Base-by-base conservation (phyloP, 176 grass and related monocot species). In the Stipa capillata region DNA sequence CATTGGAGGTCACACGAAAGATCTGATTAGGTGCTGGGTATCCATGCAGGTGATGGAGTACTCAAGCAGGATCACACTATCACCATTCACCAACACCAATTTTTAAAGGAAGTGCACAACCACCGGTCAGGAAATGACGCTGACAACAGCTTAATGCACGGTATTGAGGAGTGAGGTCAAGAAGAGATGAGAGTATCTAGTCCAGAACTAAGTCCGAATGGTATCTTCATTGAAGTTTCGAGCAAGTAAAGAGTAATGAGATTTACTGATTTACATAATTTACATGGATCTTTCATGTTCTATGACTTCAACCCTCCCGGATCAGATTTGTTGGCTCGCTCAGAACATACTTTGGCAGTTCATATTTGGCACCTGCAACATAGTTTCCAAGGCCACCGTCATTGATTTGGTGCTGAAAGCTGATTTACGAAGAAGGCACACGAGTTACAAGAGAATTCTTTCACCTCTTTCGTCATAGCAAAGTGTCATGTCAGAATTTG, bases 381-480 rank as follows among this genome's bases (percentile, higher is more conserved):
- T 11, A 68, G 57, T 33, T 68, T 79, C 37, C 45, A 80, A 59
- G 40, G 51, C 4, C 25, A 72, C n/a, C n/a, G n/a, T 79, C 13
- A 53, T 25, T 25, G 53, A 57, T 74, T 57, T 53, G 39, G 13
- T 59, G 18, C 23, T 34, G 24, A 33, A 64, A 76, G 51, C 74
- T 57, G 36, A 32, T 5, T 68, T 28, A 17, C 44, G 28, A 16
- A 27, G 87, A 80, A 20, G 25, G 70, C 6, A 11, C 15, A 64
- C 7, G 8, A 57, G 76, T 27, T 58, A 21, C 21, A 18, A 17
- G 49, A 43, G 2, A 82, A 29, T 32, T 25, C 21, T 32, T 53
- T 63, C 53, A 97, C 92, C 95, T 94, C 85, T 94, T 86, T 94
- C 87, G 42, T 98, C 95, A 48, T 97, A 94, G 77, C 87, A 94